These are phyloP conservation scores for Nadsonia fulvescens DNA, from an alignment of 805 yeast genomes.

Conservation along the genomic window DNA sequence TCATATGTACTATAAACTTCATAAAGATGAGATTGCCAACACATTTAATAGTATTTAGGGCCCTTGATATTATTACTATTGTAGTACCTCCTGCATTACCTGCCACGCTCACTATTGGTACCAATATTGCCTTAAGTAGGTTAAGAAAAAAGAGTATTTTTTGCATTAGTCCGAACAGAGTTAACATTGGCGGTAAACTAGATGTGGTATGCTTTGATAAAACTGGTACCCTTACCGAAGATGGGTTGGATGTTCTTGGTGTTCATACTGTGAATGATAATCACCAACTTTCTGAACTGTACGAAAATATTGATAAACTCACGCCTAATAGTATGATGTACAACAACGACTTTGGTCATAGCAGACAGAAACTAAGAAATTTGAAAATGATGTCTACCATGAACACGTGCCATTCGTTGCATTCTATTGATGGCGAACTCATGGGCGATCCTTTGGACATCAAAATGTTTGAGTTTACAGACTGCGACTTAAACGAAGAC, in stretches of 20 bases:
- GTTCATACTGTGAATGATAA: conserved; percentile 23
- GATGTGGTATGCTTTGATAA: conserved; percentile 89
- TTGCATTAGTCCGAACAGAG: conserved; percentile 87
- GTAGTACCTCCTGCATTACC: conserved; percentile 98
- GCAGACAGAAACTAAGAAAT: conserved; percentile 10
- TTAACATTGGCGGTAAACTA: conserved; percentile 88
- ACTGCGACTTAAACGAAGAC: conserved; percentile 61
- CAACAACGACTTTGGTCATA: conserved; percentile 13
- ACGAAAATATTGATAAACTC: conserved; percentile 4
- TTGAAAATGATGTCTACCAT: conserved; percentile 27
- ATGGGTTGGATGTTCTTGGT: conserved; percentile 75
- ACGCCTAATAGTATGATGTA: conserved; percentile 2
- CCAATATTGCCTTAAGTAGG: conserved; percentile 75
- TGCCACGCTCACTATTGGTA: conserved; percentile 91
- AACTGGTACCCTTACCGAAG: conserved; percentile 95
- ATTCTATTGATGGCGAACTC: conserved; percentile 57
- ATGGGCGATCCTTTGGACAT: conserved; percentile 89
- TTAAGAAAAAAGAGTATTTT: conserved; percentile 52
- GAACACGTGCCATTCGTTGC: conserved; percentile 77
- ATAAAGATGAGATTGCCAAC: conserved; percentile 55
- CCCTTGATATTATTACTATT: conserved; percentile 83
- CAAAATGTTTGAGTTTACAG: conserved; percentile 84
- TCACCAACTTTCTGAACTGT: conserved; percentile 8
- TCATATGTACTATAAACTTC: conserved; percentile 68
- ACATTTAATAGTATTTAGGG: conserved; percentile 61